Base-by-base conservation (phyloP, 495 filamentous ascomycete species). In the Tuber magnatum region DNA sequence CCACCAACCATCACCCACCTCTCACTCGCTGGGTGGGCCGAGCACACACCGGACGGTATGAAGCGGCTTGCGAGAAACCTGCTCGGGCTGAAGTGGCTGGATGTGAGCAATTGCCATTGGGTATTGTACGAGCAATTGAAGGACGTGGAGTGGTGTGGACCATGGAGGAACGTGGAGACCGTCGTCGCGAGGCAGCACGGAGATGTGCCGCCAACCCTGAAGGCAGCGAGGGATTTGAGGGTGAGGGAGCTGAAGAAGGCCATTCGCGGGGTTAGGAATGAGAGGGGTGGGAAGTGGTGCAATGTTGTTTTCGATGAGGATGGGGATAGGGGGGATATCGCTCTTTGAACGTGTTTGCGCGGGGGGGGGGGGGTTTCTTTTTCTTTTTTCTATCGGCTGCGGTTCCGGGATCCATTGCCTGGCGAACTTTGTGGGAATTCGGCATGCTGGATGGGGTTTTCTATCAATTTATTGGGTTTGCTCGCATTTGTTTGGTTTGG, bases 21-120 rank as follows among this genome's bases (percentile, higher is more conserved):
- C 35, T 76, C 76, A 1, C 73, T 81, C 16, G 68, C 71, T 12
- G 80, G 79, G 8, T 81, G 80, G 80, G 28, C 42, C 22, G 56
- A 38, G 14, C 70, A 61, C 14, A 24, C 51, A 24, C 72, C 72
- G 8, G 61, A 56, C 24, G 78, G 71, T 18, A 32, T 81, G 43
- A 78, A 71, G 28, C 69, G 70, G 20, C 72, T 81, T 20, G 76
- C 73, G 6, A 72, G 79, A 22, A 43, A 28, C 44, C 51, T 73
- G 32, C 65, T 81, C 22, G 81, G 80, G 51, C n/a, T 81, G 10
- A 79, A 73, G 69, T 81, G 80, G 80, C 40, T 81, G 20, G 78
- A 80, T 71, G 73, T 80, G 28, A 61, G 65, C 10, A 71, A 74
- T 28, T 79, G 77, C 24, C 71, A 80, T 42, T 71, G 38, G 28